Conservation (phyloP, 345 rosid species). For the Pistacia integerrima region DNA sequence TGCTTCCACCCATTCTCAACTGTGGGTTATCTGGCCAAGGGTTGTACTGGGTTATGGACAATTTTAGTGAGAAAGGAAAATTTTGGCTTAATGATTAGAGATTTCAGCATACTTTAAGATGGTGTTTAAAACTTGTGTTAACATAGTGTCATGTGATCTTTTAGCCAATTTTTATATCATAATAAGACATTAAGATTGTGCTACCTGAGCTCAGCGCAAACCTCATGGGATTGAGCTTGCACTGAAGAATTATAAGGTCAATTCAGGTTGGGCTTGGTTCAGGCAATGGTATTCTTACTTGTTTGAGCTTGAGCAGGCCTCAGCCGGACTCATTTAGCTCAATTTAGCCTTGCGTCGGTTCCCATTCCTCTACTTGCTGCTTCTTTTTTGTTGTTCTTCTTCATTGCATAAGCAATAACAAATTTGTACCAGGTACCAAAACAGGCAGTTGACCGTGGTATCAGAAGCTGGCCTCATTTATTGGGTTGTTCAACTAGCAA, state of each 20-base stretch:
- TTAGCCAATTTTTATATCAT: background rate
- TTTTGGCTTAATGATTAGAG: background rate
- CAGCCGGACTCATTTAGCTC: background rate
- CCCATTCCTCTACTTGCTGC: too few relatives aligned
- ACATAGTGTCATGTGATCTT: background rate
- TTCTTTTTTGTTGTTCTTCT: background rate
- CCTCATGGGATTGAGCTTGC: background rate
- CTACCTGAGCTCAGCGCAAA: background rate
- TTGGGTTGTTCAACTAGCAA: conserved; percentile 77
- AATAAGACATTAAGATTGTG: background rate
- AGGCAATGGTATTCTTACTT: background rate
- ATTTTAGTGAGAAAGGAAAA: background rate
- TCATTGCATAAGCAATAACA: background rate
- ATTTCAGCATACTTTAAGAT: background rate
- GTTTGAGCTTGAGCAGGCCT: background rate
- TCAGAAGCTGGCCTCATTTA: conserved; percentile 78
- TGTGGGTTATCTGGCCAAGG: too few relatives aligned
- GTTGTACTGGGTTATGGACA: conserved; percentile 7
- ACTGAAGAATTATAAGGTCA: background rate
- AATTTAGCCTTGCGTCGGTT: background rate
- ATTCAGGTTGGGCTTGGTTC: background rate
- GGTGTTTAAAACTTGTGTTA: background rate
- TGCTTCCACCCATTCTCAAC: too few relatives aligned
- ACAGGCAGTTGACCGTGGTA: conserved; percentile 52
- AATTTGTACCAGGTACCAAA: conserved; percentile 53